phyloP scores from a whole-genome alignment of 768 basidiomycete species.

The Boletus barrowsii region DNA sequence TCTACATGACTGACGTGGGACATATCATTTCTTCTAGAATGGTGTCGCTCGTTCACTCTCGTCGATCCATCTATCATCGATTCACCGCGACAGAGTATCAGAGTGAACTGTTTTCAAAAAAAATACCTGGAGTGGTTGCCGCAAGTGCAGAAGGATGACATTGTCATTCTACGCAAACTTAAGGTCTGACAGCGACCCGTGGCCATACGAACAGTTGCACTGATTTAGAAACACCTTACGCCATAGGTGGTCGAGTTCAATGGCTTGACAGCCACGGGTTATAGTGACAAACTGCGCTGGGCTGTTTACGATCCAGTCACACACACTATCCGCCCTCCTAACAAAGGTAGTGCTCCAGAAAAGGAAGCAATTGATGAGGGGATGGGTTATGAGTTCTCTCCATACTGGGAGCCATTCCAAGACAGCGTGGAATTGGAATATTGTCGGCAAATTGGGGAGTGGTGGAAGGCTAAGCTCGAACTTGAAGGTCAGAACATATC shows the following conservation, averaged over 20 bases:
- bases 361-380: constrained; percentile 30
- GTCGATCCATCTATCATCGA: constrained; percentile 49
- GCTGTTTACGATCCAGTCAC: constrained; percentile 45
- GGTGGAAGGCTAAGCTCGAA: constrained; percentile 44
- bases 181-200: constrained; percentile 38
- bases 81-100: constrained; percentile 25
- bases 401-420: constrained; percentile 42
- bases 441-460: constrained; percentile 43
- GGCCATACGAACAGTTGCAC: not conserved
- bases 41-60: constrained; percentile 41
- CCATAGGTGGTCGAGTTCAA: constrained; percentile 34
- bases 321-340: constrained; percentile 38
- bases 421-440: constrained; percentile 39
- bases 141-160: constrained; percentile 42
- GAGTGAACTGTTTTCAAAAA: constrained; percentile 52
- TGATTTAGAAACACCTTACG: not conserved
- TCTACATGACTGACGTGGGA: not conserved
- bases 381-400: constrained; percentile 40
- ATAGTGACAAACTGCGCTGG: constrained; percentile 50
- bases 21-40: constrained; percentile 38
- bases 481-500: constrained; percentile 18
- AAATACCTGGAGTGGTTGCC: constrained; percentile 51
- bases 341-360: constrained; percentile 36
- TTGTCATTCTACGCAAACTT: constrained; percentile 49
- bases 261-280: constrained; percentile 42